Evolutionary conservation across 768 basidiomycete species (phyloP).

Genomic region (Phlebiopsis gigantea): DNA sequence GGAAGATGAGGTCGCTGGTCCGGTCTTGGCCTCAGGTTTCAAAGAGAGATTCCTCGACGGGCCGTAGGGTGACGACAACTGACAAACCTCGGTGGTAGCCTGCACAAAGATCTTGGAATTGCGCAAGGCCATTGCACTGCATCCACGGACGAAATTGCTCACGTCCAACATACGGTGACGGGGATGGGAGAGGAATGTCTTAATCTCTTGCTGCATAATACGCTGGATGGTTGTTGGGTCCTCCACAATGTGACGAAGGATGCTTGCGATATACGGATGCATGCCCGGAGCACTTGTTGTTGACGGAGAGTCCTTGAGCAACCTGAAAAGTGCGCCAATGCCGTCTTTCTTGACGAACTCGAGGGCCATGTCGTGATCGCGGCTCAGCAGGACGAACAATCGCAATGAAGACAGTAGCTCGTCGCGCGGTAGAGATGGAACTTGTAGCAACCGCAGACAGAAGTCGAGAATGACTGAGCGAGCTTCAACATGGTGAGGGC

Average conservation of each 20-base stretch:
- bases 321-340: constrained; percentile 56
- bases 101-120: constrained; percentile 75
- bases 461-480: constrained; percentile 69
- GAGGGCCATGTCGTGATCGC: constrained; percentile 57
- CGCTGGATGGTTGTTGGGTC: constrained; percentile 56
- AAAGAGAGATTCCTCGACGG: constrained; percentile 23
- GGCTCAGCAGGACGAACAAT: constrained; percentile 79
- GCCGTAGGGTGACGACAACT: constrained; percentile 59
- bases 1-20: not conserved
- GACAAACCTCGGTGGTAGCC: constrained; percentile 64
- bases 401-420: constrained; percentile 80
- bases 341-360: constrained; percentile 69
- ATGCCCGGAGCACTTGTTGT: constrained; percentile 48
- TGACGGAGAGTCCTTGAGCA: constrained; percentile 53
- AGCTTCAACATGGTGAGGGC: constrained; percentile 58
- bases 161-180: constrained; percentile 68
- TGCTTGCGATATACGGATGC: constrained; percentile 79
- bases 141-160: constrained; percentile 65
- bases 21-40: constrained; percentile 14
- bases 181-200: constrained; percentile 71
- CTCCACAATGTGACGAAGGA: constrained; percentile 91
- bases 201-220: constrained; percentile 81
- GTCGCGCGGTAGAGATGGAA: constrained; percentile 64
- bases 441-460: constrained; percentile 63
- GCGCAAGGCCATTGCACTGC: constrained; percentile 75